Percentiles rank a stretch among this genome's conserved stretches.
These are phyloP conservation scores for Triticum timopheevii DNA, from an alignment of 176 grass and related monocot genomes.

Conservation along the genomic window DNA sequence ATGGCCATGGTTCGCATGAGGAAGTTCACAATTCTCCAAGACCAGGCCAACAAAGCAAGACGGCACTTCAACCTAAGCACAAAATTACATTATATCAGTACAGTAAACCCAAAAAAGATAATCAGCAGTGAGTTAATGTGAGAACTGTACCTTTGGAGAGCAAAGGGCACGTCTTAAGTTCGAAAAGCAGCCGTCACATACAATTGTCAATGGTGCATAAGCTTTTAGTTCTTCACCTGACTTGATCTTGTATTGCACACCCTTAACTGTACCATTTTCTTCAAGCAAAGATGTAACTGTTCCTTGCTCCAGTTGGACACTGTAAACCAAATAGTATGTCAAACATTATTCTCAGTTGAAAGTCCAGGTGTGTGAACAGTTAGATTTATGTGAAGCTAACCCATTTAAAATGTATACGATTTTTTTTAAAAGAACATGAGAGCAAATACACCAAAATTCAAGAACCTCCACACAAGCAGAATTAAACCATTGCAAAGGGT, in stretches of 20 bases:
- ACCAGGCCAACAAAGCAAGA: constrained; percentile 97
- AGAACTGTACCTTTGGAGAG: constrained; percentile 70
- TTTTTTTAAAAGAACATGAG: too few relatives aligned
- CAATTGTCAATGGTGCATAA: constrained; percentile 84
- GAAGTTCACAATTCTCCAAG: constrained; percentile 91
- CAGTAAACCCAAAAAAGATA: neutral
- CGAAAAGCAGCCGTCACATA: constrained; percentile 98
- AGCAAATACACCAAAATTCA: neutral
- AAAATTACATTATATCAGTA: constrained; percentile 12
- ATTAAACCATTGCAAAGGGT: neutral
- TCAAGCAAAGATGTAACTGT: constrained; percentile 87
- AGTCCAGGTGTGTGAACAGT: neutral
- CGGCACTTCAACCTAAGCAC: constrained; percentile 83
- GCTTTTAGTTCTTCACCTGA: constrained; percentile 79
- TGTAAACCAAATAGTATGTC: constrained; percentile 21
- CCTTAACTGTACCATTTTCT: constrained; percentile 86
- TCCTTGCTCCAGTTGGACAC: constrained; percentile 92
- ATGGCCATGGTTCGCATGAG: constrained; percentile 85
- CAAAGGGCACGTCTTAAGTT: constrained; percentile 85
- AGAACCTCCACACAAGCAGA: neutral
- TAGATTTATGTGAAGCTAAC: neutral
- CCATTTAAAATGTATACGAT: neutral
- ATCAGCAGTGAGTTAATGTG: neutral
- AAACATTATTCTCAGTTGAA: constrained; percentile 23
- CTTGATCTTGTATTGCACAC: constrained; percentile 87